Evolutionary conservation across 2,329 filamentous ascomycete species (phyloP).

Genomic region (Bipolaris bicolor): DNA sequence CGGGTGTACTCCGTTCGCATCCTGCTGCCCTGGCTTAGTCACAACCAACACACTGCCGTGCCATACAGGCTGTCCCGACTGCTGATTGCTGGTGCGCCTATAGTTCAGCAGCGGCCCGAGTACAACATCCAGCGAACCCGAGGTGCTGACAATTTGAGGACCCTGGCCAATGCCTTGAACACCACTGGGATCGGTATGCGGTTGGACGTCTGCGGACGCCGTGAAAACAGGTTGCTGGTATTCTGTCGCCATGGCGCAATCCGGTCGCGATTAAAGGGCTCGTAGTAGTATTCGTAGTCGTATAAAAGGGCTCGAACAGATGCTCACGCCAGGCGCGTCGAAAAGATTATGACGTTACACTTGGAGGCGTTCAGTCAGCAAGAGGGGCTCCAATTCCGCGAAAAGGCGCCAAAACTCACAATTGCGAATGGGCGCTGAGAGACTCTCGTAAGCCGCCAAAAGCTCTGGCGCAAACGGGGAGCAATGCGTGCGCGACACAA

Average conservation of each 20-base stretch:
- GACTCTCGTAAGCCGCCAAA: slow-evolving; percentile 8
- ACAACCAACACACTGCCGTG: slow-evolving; percentile 86
- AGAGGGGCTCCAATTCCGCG: not conserved
- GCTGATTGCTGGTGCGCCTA: slow-evolving; percentile 68
- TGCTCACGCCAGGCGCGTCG: slow-evolving; percentile 6
- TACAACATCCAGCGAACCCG: slow-evolving; percentile 61
- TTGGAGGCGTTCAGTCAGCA: slow-evolving; percentile 19
- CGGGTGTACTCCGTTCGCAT: slow-evolving; percentile 1
- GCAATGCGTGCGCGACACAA: slow-evolving; percentile 8
- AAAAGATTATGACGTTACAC: not conserved
- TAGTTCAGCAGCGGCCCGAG: slow-evolving; percentile 81
- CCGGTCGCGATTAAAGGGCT: slow-evolving; percentile 4
- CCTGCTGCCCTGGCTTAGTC: slow-evolving; percentile 70
- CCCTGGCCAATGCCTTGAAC: slow-evolving; percentile 50
- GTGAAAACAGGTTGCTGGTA: not conserved
- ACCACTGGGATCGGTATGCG: slow-evolving; percentile 33
- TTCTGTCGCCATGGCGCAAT: slow-evolving; percentile 9
- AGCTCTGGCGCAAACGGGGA: slow-evolving; percentile 5
- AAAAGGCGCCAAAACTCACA: slow-evolving; percentile 12
- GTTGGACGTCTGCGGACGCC: slow-evolving; percentile 8
- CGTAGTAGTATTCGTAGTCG: not conserved
- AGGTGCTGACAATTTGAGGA: slow-evolving; percentile 53
- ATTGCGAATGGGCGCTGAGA: slow-evolving; percentile 22
- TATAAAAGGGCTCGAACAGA: not conserved
- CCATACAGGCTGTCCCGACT: slow-evolving; percentile 64